Conservation (phyloP, 345 rosid genomes). For the Gossypium arboreum region DNA sequence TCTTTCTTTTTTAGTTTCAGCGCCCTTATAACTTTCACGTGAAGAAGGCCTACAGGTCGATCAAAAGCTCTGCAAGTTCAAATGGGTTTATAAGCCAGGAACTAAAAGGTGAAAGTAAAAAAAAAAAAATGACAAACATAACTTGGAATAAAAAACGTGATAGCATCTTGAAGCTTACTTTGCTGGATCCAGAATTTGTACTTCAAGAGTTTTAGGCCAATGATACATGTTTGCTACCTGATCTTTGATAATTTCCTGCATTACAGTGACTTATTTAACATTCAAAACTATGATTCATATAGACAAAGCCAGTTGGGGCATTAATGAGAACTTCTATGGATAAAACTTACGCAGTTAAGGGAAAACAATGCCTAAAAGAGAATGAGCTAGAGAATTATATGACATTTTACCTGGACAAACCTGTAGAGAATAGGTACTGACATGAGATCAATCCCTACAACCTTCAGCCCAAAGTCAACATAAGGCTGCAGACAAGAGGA, state of each 20-base stretch:
- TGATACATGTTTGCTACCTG: slow-evolving; percentile 94
- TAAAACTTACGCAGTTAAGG: neutral
- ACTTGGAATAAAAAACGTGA: neutral
- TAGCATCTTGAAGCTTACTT: slow-evolving; percentile 42
- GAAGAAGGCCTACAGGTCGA: slow-evolving; percentile 84
- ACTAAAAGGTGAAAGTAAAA: neutral
- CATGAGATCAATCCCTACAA: slow-evolving; percentile 94
- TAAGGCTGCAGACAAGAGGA: slow-evolving; percentile 65
- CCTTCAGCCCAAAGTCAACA: slow-evolving; percentile 90
- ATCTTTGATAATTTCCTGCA: slow-evolving; percentile 88
- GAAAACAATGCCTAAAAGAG: neutral
- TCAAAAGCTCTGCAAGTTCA: slow-evolving; percentile 56
- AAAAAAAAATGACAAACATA: neutral
- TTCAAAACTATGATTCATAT: slow-evolving; percentile 13
- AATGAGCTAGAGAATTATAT: neutral
- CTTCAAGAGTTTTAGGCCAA: slow-evolving; percentile 85
- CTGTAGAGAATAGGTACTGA: slow-evolving; percentile 90
- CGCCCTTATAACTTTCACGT: slow-evolving; percentile 72
- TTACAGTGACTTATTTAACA: neutral
- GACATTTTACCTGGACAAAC: slow-evolving; percentile 61
- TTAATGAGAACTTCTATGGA: slow-evolving; percentile 1
- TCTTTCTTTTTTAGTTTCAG: slow-evolving; percentile 84
- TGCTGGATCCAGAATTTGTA: slow-evolving; percentile 67
- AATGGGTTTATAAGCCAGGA: slow-evolving; percentile 22
- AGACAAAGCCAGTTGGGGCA: neutral